A percentile compares a stretch with the other conserved stretches of the same genome.
Evolutionary conservation across 2,329 filamentous ascomycete species (phyloP).

Genomic region (Drechslerella dactyloides): DNA sequence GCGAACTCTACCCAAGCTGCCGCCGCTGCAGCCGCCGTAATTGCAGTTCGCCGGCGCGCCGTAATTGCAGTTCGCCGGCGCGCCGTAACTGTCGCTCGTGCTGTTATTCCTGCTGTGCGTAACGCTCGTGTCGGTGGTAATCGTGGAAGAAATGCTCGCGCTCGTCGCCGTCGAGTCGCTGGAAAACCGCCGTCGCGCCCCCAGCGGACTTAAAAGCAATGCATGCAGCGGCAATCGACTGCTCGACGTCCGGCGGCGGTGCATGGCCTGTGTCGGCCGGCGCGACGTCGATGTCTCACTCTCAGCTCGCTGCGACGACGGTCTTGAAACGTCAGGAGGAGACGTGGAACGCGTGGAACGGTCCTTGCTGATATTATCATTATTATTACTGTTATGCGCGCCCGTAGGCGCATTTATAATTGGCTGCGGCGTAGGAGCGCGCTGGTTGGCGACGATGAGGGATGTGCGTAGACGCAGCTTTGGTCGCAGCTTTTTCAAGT

Average conservation of each 20-base stretch:
- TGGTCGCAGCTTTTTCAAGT: slow-evolving; percentile 27
- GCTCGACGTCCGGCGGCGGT: slow-evolving; percentile 7
- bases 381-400: not conserved
- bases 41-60: not conserved
- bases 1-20: not conserved
- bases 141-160: not conserved
- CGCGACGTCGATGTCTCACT: not conserved
- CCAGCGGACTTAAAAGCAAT: slow-evolving; percentile 35
- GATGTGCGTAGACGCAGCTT: slow-evolving; percentile 37
- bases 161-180: no score
- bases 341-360: slow-evolving; percentile 13
- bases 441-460: no score
- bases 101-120: not conserved
- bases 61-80: not conserved
- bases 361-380: not conserved
- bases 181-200: not conserved
- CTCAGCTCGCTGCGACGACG: slow-evolving; percentile 13
- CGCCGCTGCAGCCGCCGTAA: no score
- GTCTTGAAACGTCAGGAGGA: slow-evolving; percentile 21
- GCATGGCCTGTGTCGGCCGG: slow-evolving; percentile 7
- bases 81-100: not conserved
- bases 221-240: slow-evolving; percentile 36
- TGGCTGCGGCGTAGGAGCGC: no score
- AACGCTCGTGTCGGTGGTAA: not conserved
- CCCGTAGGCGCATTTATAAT: slow-evolving; percentile 9